These are phyloP conservation scores for Aureobasidium sp. DNA, from an alignment of 2,329 filamentous ascomycete species.

Conservation along the genomic window DNA sequence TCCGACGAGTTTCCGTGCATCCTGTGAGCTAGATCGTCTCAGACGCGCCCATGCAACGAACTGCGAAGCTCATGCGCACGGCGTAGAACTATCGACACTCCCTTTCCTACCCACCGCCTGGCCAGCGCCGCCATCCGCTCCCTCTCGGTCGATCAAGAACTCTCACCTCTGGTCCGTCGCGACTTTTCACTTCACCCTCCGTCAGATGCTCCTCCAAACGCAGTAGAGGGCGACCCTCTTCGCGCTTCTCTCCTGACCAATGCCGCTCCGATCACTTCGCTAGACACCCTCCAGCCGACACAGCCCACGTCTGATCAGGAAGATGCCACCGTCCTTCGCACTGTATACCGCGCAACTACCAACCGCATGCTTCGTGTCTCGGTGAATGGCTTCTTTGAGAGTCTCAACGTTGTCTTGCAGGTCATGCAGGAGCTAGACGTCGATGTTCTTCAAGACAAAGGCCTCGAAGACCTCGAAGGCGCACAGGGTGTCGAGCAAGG, in stretches of 20 bases:
- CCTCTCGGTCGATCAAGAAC: conserved; percentile 78
- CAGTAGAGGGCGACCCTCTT: conserved; percentile 17
- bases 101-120: conserved; percentile 73
- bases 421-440: conserved; percentile 87
- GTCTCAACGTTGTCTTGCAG: conserved; percentile 71
- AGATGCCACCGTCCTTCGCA: conserved; percentile 53
- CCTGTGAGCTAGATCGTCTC: conserved; percentile 26
- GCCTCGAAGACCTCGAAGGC: conserved; percentile 35
- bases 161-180: conserved; percentile 75
- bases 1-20: conserved; percentile 32
- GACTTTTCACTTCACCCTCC: conserved; percentile 50
- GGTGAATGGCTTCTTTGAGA: conserved; percentile 95
- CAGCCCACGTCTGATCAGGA: conserved; percentile 19
- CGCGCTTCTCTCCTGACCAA: conserved; percentile 21
- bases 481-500: conserved; percentile 34
- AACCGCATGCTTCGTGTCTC: conserved; percentile 95
- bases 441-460: conserved; percentile 59
- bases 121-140: conserved; percentile 68
- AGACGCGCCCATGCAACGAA: not conserved
- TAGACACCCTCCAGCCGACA: conserved; percentile 11
- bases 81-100: conserved; percentile 63
- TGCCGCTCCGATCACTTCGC: conserved; percentile 16
- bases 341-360: conserved; percentile 79
- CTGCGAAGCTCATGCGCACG: not conserved
- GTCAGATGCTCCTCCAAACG: conserved; percentile 16